Percentiles rank a stretch among this genome's conserved stretches.
Conservation (phyloP, 371 early-diverging fungal genomes). For the Rhizopus arrhizus region DNA sequence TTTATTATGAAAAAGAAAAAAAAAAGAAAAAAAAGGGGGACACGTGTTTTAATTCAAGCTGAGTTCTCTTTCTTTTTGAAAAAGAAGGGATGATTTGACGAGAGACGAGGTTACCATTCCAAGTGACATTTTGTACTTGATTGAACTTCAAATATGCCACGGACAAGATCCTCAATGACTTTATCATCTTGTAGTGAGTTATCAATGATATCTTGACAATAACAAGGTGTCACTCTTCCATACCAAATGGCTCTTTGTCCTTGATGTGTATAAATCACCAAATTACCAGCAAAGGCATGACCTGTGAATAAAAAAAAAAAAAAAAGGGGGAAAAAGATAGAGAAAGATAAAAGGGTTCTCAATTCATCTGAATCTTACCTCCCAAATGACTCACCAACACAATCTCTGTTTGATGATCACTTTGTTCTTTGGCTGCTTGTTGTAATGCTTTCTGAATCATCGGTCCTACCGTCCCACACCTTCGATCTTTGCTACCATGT, state of each 20-base stretch:
- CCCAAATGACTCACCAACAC: slow-evolving; percentile 45
- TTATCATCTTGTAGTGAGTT: slow-evolving; percentile 34
- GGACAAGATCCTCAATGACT: slow-evolving; percentile 35
- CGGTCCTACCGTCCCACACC: slow-evolving; percentile 46
- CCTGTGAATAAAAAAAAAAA: slow-evolving; percentile 15
- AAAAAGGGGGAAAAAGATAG: background rate
- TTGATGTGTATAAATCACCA: slow-evolving; percentile 40
- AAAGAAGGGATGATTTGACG: background rate
- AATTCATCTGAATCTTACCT: slow-evolving; percentile 20
- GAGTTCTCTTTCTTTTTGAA: slow-evolving; percentile 1
- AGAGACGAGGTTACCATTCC: slow-evolving; percentile 22
- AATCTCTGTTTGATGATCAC: slow-evolving; percentile 16
- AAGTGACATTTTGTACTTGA: slow-evolving; percentile 20
- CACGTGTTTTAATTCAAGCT: slow-evolving; percentile 2
- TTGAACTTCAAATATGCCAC: slow-evolving; percentile 42
- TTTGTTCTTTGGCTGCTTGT: slow-evolving; percentile 23
- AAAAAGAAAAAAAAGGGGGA: slow-evolving; percentile 5
- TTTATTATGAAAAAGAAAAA: background rate
- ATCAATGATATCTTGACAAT: slow-evolving; percentile 38
- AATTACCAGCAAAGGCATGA: slow-evolving; percentile 48
- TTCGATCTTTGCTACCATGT: slow-evolving; percentile 39
- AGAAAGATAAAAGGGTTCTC: background rate
- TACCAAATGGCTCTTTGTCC: slow-evolving; percentile 50
- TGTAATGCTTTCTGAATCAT: slow-evolving; percentile 31
- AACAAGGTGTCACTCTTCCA: slow-evolving; percentile 46